Base-by-base conservation (phyloP, 495 filamentous ascomycete species). In the Viridothelium virens region DNA sequence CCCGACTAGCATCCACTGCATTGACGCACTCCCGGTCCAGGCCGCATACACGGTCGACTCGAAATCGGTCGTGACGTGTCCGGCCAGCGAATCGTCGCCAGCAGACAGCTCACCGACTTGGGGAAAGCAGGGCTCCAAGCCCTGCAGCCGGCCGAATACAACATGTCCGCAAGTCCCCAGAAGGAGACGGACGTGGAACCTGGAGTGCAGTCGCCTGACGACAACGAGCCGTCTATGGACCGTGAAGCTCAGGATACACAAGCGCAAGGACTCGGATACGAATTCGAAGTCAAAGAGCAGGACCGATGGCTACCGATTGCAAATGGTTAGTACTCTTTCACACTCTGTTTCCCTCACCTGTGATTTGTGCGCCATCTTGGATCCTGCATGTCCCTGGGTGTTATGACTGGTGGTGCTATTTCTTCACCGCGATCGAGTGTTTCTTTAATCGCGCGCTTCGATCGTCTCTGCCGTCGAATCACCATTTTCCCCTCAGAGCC, bases 201-300 rank as follows among this genome's bases (percentile, higher is more conserved):
- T 83, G 89, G 89, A 87, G 87, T 83, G 84, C 90, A 91, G 83
- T 96, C 93, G 82, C 87, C 89, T 82, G 91, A 95, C 80, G 91
- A 96, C 77, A 82, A 84, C 80, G 79, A 77, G 64, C 82, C 86
- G 75, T 83, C 11, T 77, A 87, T 89, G 85, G 86, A 88, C 75
- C 84, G 85, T 77, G 84, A 84, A 70, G 80, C 85, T 72, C 82
- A 85, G 78, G 86, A 87, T 74, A 71, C 78, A 74, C 82, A 84
- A 74, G 80, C 78, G 74, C 84, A 86, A 69, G 83, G 80, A 73
- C 79, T 83, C 76, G 83, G 84, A 82, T 92, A 89, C 82, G 94
- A 97, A 80, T 96, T 97, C 78, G 94, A 98, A 81, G 95, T 98
- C 79, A 98, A 98, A 83, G 94, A 98, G 79, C 94, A 98, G 79